Evolutionary conservation across 2,329 filamentous ascomycete genomes (phyloP), one percentile per base, ranked within the genome.

Genomic region (Tolypocladium ophioglossoides): DNA sequence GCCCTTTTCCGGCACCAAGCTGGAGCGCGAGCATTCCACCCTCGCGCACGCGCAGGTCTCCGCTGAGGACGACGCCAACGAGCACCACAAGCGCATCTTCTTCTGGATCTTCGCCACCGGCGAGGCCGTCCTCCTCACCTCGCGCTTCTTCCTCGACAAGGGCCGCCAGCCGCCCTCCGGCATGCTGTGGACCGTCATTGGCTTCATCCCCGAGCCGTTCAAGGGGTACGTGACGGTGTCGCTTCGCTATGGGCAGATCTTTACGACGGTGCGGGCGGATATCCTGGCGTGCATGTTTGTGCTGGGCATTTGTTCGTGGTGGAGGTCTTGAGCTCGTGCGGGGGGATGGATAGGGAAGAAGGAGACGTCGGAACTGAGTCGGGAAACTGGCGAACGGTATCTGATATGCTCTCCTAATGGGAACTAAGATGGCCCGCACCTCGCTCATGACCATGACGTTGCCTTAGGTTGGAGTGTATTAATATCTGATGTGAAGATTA

Each of bases 21-120:
- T 78, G 8, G 79, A 83, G 62, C 80, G 87, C 34, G 77, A 82
- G 53, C 68, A 74, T 11, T 64, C 63, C 22, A 60, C 64, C 48
- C 56, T 68, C 35, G 60, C 64, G 16, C 62, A 63, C 44, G 60
- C 59, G 10, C 59, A 60, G 40, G 58, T 59, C 39, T 61, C 65
- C 14, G 59, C 55, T 10, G 53, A 57, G 16, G 66, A 64, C 48
- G 58, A 64, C 14, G 66, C 66, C 41, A 56, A 65, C 24, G 67
- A 70, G 55, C 66, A 61, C 50, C 67, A 64, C 46, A 68, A 65
- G 58, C 62, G 57, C 49, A 52, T 70, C 24, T 85, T 91, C 70
- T 91, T 92, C 69, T 89, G 84, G 74, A 78, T 87, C n/a, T 94
- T 92, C 66, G 85, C 87, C 7, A 89, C 87, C 0, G 84, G 82